Evolutionary conservation across 352 stramenopile genomes (phyloP), one percentile per base, ranked within the genome.

Genomic region (Phytophthora kernoviae): DNA sequence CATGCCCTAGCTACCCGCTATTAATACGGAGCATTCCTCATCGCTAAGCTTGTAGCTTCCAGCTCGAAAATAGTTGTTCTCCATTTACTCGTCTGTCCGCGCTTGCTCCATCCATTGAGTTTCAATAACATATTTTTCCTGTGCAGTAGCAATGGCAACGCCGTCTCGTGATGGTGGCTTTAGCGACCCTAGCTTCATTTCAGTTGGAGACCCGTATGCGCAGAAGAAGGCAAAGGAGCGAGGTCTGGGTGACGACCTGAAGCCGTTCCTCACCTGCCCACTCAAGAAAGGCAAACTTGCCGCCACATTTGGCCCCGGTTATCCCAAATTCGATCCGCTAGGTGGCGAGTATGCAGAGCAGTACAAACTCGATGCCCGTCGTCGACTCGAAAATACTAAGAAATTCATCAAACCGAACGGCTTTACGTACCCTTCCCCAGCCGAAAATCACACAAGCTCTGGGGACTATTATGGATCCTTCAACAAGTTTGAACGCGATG

Each of bases 401-500:
- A 58, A 81, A 54, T 88, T 88, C 50, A 52, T 84, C 58, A 87
- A 87, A 36, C 78, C 84, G 12, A 90, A 77, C 39, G 84, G 84
- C 40, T 91, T 90, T 50, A 48, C 55, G 8, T 93, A 70, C 65
- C 88, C 84, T 24, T 85, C 71, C 8, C 72, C 80, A 0, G 74
- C 81, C 0, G 79, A 90, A 55, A 73, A 75, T 22, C 82, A 89
- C 60, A 88, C 77, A 0, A 76, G 81, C 0, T 69, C 81, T 0
- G 81, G 84, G 7, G 84, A 93, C 48, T 90, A 90, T 68, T 90
- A 77, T 72, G 84, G 84, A 10, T 63, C 84, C 30, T 90, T 93
- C 44, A 58, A 58, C 41, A 84, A 87, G 39, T 85, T 77, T 8
- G 79, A 90, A 34, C 69, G 77, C 18, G 73, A 82, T 14, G 83